Conservation (phyloP, 768 basidiomycete genomes). For the Agaricus bisporus region DNA sequence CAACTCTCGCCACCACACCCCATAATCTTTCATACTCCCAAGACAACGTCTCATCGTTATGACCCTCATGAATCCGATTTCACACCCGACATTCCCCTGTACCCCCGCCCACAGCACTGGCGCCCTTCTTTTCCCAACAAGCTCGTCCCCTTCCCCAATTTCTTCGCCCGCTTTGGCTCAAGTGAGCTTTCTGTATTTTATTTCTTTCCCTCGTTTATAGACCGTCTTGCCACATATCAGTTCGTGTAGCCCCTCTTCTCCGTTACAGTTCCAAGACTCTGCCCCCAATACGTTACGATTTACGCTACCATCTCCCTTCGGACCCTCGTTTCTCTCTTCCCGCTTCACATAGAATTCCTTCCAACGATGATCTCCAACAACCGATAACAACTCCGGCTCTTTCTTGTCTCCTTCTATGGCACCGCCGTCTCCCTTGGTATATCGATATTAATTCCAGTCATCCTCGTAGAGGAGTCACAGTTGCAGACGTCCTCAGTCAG, state of each 20-base stretch:
- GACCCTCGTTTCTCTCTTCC: neutral
- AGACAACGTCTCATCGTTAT: no score
- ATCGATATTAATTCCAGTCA: constrained; percentile 7
- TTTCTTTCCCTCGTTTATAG: no score
- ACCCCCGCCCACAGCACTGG: constrained; percentile 1
- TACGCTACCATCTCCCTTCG: neutral
- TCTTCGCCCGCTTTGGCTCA: neutral
- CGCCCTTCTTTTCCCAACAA: neutral
- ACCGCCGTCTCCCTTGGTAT: constrained; percentile 14
- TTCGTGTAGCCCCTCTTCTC: neutral
- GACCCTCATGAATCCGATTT: no score
- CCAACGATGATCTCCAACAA: constrained; percentile 2
- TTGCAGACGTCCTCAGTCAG: constrained; percentile 10
- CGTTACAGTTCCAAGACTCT: neutral
- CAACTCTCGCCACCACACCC: no score
- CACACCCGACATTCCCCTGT: neutral
- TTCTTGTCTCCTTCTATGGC: constrained; percentile 8
- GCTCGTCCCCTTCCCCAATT: neutral
- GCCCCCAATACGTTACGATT: neutral
- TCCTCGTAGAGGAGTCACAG: constrained; percentile 5
- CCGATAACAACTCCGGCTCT: constrained; percentile 7
- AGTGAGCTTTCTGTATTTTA: neutral
- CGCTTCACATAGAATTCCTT: neutral
- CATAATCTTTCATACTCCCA: no score
- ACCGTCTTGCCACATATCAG: neutral